A percentile compares a stretch with the other conserved stretches of the same genome.
Conservation (phyloP, 345 rosid genomes). For the Aurinia saxatilis region DNA sequence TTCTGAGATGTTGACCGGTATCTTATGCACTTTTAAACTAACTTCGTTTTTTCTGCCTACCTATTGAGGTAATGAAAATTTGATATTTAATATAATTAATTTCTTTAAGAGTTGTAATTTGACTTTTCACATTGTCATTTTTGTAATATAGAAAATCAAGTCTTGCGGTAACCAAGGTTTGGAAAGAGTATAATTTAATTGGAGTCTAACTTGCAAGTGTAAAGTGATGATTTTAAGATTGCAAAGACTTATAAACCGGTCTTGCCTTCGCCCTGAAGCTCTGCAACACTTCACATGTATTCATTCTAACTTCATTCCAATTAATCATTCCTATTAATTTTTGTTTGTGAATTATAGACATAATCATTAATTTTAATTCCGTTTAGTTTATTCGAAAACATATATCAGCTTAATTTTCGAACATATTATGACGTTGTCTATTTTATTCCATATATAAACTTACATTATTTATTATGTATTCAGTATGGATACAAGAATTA, state of each 20-base stretch:
- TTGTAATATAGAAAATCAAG: no score
- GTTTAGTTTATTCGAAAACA: not conserved
- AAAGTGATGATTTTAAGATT: conserved; percentile 11
- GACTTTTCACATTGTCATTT: not conserved
- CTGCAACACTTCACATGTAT: conserved; percentile 25
- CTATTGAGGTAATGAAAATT: no score
- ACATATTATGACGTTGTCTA: not conserved
- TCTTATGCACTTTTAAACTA: no score
- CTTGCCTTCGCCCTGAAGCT: not conserved
- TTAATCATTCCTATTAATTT: conserved; percentile 8
- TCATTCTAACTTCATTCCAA: conserved; percentile 1
- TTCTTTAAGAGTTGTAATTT: not conserved
- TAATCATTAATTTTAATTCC: not conserved
- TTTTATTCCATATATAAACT: not conserved
- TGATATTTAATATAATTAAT: no score
- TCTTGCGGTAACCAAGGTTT: not conserved
- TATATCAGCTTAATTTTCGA: not conserved
- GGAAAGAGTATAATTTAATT: not conserved
- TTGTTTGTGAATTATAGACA: conserved; percentile 2
- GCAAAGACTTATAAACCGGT: not conserved
- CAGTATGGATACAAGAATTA: no score
- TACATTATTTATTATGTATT: no score
- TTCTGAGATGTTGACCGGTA: no score
- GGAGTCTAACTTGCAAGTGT: conserved; percentile 8
- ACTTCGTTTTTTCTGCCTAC: no score